Evolutionary conservation across 2,329 filamentous ascomycete genomes (phyloP), one percentile per base, ranked within the genome.

Genomic region (Aspergillus sp.): DNA sequence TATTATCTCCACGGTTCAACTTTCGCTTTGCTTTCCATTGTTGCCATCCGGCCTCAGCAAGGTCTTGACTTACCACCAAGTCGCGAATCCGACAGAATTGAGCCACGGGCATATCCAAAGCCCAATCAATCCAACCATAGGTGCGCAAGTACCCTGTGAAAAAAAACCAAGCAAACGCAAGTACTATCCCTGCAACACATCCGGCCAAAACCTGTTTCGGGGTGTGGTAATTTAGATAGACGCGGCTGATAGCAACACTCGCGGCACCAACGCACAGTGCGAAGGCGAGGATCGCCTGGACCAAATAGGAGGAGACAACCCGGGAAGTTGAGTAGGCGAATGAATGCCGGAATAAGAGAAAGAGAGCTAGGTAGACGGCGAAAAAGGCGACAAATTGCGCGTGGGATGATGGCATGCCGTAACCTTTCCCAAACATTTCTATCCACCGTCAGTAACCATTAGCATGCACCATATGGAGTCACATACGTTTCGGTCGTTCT

Each of bases 331-430:
- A 57, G 23, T 57, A 54, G 38, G 66, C 67, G n/a, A 85, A 85
- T 4, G 76, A 75, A 68, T 95, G 90, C 51, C 91, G 81, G 51
- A 90, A 74, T 41, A 95, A 78, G 41, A 98, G 78, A 73, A 97
- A 97, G 17, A 98, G 75, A 20, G 82, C 77, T 50, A 97, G 73
- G 53, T 87, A 93, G 49, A 95, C 73, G 49, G 88, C 85, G 79
- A 95, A 97, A 75, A 89, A 98, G 48, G 86, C 80, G 52, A 91
- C 86, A 66, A 96, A 98, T 73, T 98, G 93, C 7, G 93, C 87
- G 71, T 98, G 93, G 33, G 90, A 96, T 6, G 81, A 84, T 9
- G 93, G 93, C 94, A 98, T 98, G 59, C 93, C 94, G 65, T 98
- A 98, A 54, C 93, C 93, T 68, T 95, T 95, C 48, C 89, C 81